These are phyloP conservation scores for Talaromyces sp. DNA, from an alignment of 2,329 filamentous ascomycete species.

Conservation along the genomic window DNA sequence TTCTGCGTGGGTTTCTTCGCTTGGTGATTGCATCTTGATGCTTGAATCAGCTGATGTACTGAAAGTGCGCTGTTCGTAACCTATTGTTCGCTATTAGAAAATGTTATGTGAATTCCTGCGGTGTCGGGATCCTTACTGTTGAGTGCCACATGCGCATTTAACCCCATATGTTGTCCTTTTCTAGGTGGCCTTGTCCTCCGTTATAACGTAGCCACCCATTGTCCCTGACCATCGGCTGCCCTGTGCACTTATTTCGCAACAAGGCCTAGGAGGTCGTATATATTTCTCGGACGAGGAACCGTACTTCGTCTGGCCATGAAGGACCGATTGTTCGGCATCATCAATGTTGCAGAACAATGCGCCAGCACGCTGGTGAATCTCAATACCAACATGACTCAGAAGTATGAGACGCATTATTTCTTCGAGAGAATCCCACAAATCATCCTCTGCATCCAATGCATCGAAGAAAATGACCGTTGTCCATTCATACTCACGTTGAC, in stretches of 20 bases:
- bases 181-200: not conserved
- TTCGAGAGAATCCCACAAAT: not conserved
- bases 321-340: not conserved
- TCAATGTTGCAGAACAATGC: constrained; percentile 1
- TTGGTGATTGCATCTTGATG: not conserved
- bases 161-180: not conserved
- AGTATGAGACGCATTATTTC: not conserved
- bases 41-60: not conserved
- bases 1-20: not conserved
- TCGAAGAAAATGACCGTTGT: not conserved
- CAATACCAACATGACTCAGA: not conserved
- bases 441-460: constrained; percentile 5
- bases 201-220: not conserved
- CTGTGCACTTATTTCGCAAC: not conserved
- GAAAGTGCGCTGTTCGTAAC: not conserved
- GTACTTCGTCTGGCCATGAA: not conserved
- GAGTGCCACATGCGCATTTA: constrained; percentile 5
- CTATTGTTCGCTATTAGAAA: not conserved
- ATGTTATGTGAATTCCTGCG: too few relatives aligned
- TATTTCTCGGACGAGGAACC: not conserved
- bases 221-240: not conserved
- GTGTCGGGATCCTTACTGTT: too few relatives aligned
- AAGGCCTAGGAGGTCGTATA: not conserved
- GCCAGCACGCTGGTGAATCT: constrained; percentile 5
- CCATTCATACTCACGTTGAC: not conserved